These are phyloP conservation scores for Leptomonas seymouri DNA, from an alignment of 208 protist species.

Conservation along the genomic window DNA sequence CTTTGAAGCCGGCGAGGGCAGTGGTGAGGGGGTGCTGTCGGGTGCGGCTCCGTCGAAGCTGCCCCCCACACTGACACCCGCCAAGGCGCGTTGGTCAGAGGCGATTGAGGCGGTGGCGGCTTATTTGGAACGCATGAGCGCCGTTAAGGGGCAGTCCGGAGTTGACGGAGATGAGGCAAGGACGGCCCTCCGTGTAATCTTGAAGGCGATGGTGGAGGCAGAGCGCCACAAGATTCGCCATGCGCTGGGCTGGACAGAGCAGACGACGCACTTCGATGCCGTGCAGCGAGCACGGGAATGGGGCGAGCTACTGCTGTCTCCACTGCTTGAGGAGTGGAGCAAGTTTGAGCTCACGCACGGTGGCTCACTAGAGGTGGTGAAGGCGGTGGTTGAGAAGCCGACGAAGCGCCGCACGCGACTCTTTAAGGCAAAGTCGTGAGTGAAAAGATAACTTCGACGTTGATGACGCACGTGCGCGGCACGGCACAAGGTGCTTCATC, in stretches of 20 bases:
- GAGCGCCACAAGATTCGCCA: constrained; percentile 46
- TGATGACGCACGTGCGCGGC: no score
- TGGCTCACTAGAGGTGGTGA: constrained; percentile 50
- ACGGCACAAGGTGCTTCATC: no score
- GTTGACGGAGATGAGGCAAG: not conserved
- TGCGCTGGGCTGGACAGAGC: constrained; percentile 40
- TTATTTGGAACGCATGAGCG: constrained; percentile 30
- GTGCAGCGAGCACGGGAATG: constrained; percentile 55
- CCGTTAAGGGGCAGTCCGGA: constrained; percentile 1
- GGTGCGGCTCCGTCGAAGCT: constrained; percentile 36
- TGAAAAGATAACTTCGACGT: not conserved
- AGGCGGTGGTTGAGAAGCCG: constrained; percentile 42
- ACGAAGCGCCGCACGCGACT: constrained; percentile 72
- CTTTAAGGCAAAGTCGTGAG: constrained; percentile 41
- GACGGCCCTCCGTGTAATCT: constrained; percentile 42
- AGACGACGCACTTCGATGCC: constrained; percentile 56
- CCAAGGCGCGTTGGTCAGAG: constrained; percentile 67
- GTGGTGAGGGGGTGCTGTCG: constrained; percentile 29
- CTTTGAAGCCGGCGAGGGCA: constrained; percentile 31
- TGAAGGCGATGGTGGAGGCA: constrained; percentile 58
- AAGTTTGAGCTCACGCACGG: constrained; percentile 76
- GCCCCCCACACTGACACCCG: constrained; percentile 53
- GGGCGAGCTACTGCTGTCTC: constrained; percentile 65
- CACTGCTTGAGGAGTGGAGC: constrained; percentile 68
- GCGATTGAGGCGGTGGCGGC: constrained; percentile 67